Conservation (phyloP, 768 basidiomycete genomes). For the Leucosporidium yakuticum region DNA sequence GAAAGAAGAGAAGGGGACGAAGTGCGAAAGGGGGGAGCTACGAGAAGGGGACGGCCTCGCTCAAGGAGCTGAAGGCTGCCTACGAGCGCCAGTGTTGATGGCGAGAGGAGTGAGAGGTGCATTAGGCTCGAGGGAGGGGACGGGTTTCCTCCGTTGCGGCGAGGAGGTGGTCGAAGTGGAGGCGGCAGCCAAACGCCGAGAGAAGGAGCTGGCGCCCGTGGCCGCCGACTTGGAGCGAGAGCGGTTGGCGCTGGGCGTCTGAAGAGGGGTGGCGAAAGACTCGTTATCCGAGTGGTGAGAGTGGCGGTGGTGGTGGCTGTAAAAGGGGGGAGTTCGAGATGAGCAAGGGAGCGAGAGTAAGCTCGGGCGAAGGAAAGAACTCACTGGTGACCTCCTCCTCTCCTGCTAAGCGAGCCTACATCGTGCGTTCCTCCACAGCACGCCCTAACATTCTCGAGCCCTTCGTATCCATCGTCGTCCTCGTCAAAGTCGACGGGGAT, state of each 20-base stretch:
- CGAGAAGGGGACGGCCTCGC: too few species aligned
- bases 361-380: not conserved
- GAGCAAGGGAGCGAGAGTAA: too few species aligned
- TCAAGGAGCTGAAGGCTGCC: too few species aligned
- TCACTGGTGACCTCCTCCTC: slow-evolving; percentile 3
- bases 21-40: too few species aligned
- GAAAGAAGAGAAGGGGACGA: too few species aligned
- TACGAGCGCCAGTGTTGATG: not conserved
- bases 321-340: not conserved
- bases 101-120: not conserved
- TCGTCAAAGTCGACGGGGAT: slow-evolving; percentile 43
- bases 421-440: slow-evolving; percentile 55
- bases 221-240: not conserved
- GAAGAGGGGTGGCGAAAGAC: not conserved
- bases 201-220: not conserved
- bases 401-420: slow-evolving; percentile 15
- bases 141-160: not conserved
- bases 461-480: slow-evolving; percentile 73
- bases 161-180: not conserved
- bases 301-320: not conserved
- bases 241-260: not conserved
- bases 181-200: not conserved
- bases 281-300: not conserved
- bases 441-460: slow-evolving; percentile 87
- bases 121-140: too few species aligned